Percentiles rank a stretch among this genome's conserved stretches.
phyloP scores from a whole-genome alignment of 1,284 basidiomycete genomes.

The Pterula multifida region DNA sequence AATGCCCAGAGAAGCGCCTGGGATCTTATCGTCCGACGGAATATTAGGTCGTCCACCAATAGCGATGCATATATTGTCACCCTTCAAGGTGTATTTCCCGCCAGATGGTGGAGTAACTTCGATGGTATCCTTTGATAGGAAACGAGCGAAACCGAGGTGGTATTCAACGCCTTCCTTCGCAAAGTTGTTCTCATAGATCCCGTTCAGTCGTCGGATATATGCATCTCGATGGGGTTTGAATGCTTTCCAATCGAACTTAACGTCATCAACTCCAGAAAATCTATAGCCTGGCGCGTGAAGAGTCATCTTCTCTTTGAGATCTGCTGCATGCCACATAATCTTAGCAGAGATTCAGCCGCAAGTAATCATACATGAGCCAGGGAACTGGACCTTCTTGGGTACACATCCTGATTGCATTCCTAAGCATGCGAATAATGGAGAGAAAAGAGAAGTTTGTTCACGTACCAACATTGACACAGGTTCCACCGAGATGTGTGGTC shows the following conservation, averaged over 20 bases:
- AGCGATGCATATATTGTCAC: slow-evolving; percentile 74
- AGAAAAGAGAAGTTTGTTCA: slow-evolving; percentile 10
- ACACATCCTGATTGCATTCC: slow-evolving; percentile 53
- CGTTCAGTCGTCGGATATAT: slow-evolving; percentile 86
- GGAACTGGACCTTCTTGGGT: slow-evolving; percentile 59
- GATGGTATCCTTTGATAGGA: slow-evolving; percentile 55
- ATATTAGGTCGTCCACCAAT: slow-evolving; percentile 80
- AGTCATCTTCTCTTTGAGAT: slow-evolving; percentile 76
- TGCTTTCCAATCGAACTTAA: slow-evolving; percentile 78
- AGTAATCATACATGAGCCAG: background rate
- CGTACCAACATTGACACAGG: slow-evolving; percentile 91
- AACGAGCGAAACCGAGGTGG: slow-evolving; percentile 69
- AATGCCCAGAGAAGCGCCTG: slow-evolving; percentile 85
- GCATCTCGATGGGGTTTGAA: slow-evolving; percentile 95
- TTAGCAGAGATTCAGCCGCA: slow-evolving; percentile 20
- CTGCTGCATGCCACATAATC: slow-evolving; percentile 99
- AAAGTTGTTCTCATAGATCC: slow-evolving; percentile 87
- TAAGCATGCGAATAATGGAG: background rate
- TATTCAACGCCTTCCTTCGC: slow-evolving; percentile 85
- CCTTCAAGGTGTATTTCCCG: slow-evolving; percentile 53
- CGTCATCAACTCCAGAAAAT: slow-evolving; percentile 43
- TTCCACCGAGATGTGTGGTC: slow-evolving; percentile 75
- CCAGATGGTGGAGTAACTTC: slow-evolving; percentile 59
- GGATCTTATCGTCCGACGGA: slow-evolving; percentile 74
- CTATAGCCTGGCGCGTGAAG: slow-evolving; percentile 75